Evolutionary conservation across 257 asterid species (phyloP), one percentile per base, ranked within the genome.

Genomic region (Solanum virginianum): DNA sequence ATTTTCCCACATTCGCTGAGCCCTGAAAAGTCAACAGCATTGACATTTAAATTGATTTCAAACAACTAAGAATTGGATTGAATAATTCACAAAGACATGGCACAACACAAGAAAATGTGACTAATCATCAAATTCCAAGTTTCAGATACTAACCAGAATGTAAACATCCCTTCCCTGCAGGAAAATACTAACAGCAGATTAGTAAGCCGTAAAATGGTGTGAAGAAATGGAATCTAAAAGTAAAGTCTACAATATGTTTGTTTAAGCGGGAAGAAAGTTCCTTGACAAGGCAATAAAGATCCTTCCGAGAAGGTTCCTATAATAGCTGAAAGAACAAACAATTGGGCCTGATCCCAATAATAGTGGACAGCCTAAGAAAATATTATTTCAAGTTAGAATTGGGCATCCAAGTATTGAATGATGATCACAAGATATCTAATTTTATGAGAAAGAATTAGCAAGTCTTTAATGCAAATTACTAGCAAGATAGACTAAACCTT

Each of bases 121-220:
- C 17, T 70, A 83, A 32, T 65, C 85, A 83, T 68, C 80, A 69
- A 26, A 14, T n/a, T 10, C 80, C 75, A 80, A 81, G 22, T 77
- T 84, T 87, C 83, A 45, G 83, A 57, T 49, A 88, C 96, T 88
- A 84, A 97, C 99, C 98, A 97, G 92, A 84, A 97, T 93, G 89
- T 95, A 97, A 87, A 93, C 95, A 86, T 97, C 97, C 90, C 99
- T 88, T 85, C 99, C 98, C 98, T 97, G 97, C 92, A 92, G 89
- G 43, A 36, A 60, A 85, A 88, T 53, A 88, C 65, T 80, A 55
- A 82, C 70, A 90, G 80, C 12, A 68, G 55, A 83, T 74, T 68
- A 72, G 74, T 82, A 86, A 51, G 68, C 74, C 16, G 26, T 66
- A 69, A 82, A 83, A 68, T 62, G 24, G 60, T 17, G 63, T 15